phyloP scores from a whole-genome alignment of 805 yeast species.

The Hanseniaspora guilliermondii region DNA sequence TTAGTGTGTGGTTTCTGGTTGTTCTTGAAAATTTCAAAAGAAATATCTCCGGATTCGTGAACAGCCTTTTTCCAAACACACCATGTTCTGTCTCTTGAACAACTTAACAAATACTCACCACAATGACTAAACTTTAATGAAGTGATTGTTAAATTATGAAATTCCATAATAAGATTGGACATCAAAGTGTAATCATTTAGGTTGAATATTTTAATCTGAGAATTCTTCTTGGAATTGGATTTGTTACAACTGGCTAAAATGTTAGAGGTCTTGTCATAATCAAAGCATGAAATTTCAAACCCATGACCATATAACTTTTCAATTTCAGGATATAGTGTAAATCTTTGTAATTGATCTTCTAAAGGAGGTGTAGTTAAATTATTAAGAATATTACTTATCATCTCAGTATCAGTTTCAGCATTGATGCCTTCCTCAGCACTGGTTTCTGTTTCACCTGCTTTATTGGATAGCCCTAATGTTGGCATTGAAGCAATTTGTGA shows the following conservation, averaged over 20 bases:
- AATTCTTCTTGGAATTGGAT: slow-evolving; percentile 73
- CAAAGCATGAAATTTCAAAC: slow-evolving; percentile 75
- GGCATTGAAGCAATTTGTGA: slow-evolving; percentile 87
- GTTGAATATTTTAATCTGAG: slow-evolving; percentile 62
- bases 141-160: slow-evolving; percentile 79
- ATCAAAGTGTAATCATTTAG: slow-evolving; percentile 39
- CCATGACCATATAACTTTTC: slow-evolving; percentile 97
- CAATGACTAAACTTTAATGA: slow-evolving; percentile 64
- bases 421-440: slow-evolving; percentile 31
- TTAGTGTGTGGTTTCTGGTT: slow-evolving; percentile 74
- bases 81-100: slow-evolving; percentile 80
- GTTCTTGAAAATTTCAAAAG: slow-evolving; percentile 30
- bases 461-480: slow-evolving; percentile 84
- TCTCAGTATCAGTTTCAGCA: slow-evolving; percentile 29
- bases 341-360: slow-evolving; percentile 84
- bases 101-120: slow-evolving; percentile 53
- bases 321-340: slow-evolving; percentile 86
- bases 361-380: slow-evolving; percentile 52
- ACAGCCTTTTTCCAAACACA: slow-evolving; percentile 52
- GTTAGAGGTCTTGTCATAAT: slow-evolving; percentile 48
- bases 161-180: slow-evolving; percentile 41
- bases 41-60: slow-evolving; percentile 19
- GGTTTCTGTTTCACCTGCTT: slow-evolving; percentile 50
- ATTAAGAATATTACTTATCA: slow-evolving; percentile 37
- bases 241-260: slow-evolving; percentile 82